Conservation (phyloP, 371 early-diverging fungal genomes). For the Sporodiniella umbellata region DNA sequence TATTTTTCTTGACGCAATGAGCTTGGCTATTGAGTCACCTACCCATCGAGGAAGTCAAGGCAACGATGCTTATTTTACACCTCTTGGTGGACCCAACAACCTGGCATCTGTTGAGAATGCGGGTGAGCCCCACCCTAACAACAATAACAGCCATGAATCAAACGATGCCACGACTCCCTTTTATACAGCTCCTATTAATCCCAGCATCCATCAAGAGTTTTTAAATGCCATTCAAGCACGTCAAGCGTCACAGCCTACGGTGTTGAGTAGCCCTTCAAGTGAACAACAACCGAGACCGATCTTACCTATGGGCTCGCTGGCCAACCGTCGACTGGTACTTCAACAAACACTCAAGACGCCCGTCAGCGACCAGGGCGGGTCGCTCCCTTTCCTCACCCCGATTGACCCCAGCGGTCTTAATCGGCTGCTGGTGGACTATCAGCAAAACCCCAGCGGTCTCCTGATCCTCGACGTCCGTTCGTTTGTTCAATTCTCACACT, state of each 20-base stretch:
- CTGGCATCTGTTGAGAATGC: conserved; percentile 6
- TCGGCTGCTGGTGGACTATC: conserved; percentile 1
- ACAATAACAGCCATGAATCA: conserved; percentile 5
- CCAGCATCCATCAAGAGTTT: conserved; percentile 44
- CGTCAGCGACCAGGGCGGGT: too few species aligned
- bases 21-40: conserved; percentile 44
- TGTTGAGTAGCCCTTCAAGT: conserved; percentile 13
- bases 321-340: conserved; percentile 15
- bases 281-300: conserved; percentile 3
- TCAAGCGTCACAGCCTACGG: conserved; percentile 36
- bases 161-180: conserved; percentile 32
- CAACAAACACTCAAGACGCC: too few species aligned
- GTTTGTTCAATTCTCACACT: conserved; percentile 42
- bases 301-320: conserved; percentile 18
- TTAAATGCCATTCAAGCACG: conserved; percentile 47
- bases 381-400: not conserved
- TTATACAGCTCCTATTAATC: conserved; percentile 48
- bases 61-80: conserved; percentile 44
- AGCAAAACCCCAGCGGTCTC: conserved; percentile 5
- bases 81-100: conserved; percentile 28
- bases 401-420: conserved; percentile 7
- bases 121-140: conserved; percentile 3
- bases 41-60: conserved; percentile 23
- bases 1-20: conserved; percentile 20
- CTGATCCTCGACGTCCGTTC: conserved; percentile 58